Percentiles rank a stretch among this genome's conserved stretches.
Conservation (phyloP, 306 rosid genomes). For the Pyrus bretschneideri region DNA sequence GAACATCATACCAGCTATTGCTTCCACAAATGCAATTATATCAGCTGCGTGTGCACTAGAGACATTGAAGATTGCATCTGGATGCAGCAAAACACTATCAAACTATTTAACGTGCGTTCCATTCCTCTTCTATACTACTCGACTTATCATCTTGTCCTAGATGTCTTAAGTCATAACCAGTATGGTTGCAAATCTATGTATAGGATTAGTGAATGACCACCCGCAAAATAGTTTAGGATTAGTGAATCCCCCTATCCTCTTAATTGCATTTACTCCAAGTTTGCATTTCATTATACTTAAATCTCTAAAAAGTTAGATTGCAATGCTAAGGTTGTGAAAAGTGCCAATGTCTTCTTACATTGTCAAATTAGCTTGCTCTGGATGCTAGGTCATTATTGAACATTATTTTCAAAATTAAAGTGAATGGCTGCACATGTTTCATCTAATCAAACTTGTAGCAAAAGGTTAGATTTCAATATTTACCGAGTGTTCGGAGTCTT, state of each 20-base stretch:
- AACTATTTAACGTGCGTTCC: conserved; percentile 68
- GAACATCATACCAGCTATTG: conserved; percentile 94
- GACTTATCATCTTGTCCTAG: neutral
- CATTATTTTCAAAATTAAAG: neutral
- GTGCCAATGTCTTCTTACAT: neutral
- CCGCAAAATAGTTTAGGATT: neutral
- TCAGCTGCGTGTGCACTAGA: conserved; percentile 93
- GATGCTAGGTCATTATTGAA: neutral
- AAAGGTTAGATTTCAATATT: neutral
- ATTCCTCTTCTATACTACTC: neutral
- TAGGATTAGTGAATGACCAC: neutral
- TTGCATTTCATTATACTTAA: neutral
- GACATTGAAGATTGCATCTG: conserved; percentile 84
- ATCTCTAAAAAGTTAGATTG: neutral
- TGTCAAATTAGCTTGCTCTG: neutral
- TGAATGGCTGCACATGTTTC: neutral
- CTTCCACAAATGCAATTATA: conserved; percentile 96
- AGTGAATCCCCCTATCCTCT: neutral
- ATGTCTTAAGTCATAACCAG: neutral
- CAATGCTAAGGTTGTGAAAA: neutral
- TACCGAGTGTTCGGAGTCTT: conserved; percentile 23
- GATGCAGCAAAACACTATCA: conserved; percentile 91
- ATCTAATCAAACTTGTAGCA: neutral
- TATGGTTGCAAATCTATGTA: neutral
- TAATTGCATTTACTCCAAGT: neutral